Conservation (phyloP, 2,329 filamentous ascomycete genomes). For the Xenoacremonium recifei region DNA sequence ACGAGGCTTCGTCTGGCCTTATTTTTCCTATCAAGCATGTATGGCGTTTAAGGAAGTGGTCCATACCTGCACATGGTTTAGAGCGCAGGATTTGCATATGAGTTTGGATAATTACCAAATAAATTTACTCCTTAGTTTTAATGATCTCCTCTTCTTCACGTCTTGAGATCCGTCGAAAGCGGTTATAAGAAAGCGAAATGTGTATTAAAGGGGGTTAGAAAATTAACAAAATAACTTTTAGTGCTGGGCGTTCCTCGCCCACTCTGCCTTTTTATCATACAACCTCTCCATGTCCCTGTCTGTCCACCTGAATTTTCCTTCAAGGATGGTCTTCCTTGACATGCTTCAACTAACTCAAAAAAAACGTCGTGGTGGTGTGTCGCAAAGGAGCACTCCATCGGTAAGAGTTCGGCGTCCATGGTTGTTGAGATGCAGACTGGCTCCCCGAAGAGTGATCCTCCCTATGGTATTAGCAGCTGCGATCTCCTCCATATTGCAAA, state of each 20-base stretch:
- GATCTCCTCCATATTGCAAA: constrained; percentile 50
- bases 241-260: constrained; percentile 4
- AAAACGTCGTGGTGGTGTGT: constrained; percentile 14
- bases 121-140: constrained; percentile 4
- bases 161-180: background rate
- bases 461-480: constrained; percentile 28
- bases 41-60: constrained; percentile 8
- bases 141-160: constrained; percentile 1
- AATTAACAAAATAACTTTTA: constrained; percentile 14
- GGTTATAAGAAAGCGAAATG: constrained; percentile 10
- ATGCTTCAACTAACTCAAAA: constrained; percentile 20
- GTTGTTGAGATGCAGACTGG: constrained; percentile 23
- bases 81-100: too few relatives aligned
- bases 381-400: constrained; percentile 9
- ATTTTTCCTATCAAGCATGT: constrained; percentile 6
- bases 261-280: constrained; percentile 23
- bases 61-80: background rate
- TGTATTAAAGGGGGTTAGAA: constrained; percentile 21
- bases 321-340: constrained; percentile 17
- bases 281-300: constrained; percentile 15
- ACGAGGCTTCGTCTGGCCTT: too few relatives aligned
- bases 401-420: constrained; percentile 16
- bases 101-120: background rate
- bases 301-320: constrained; percentile 12
- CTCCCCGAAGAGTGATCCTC: constrained; percentile 9